A percentile compares a stretch with the other conserved stretches of the same genome.
phyloP scores from a whole-genome alignment of 495 filamentous ascomycete species.

The Pyrenula aspistea region DNA sequence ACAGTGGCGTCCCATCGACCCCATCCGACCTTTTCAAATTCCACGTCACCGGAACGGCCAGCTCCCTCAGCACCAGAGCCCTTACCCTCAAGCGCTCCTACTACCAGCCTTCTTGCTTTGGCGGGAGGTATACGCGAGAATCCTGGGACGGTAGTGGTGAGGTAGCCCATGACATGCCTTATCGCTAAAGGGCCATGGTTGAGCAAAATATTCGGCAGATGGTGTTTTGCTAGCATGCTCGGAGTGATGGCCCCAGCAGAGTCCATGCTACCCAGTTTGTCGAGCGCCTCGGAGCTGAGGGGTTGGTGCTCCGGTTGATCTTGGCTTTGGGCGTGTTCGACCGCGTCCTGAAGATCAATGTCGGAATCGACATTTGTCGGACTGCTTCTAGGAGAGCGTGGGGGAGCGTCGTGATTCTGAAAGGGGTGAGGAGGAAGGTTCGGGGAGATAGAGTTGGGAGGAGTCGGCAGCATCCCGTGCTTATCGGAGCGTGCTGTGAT shows the following conservation, averaged over 20 bases:
- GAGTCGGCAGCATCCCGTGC: conserved; percentile 64
- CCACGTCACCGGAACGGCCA: conserved; percentile 57
- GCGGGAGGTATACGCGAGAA: conserved; percentile 85
- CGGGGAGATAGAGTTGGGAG: conserved; percentile 93
- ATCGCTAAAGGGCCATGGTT: conserved; percentile 85
- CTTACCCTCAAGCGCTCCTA: conserved; percentile 69
- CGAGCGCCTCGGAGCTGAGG: conserved; percentile 19
- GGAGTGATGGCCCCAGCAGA: conserved; percentile 74
- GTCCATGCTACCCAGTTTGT: conserved; percentile 44
- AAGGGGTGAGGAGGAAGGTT: conserved; percentile 72
- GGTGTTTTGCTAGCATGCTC: conserved; percentile 75
- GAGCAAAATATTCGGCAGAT: conserved; percentile 84
- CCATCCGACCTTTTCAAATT: conserved; percentile 96
- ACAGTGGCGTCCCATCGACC: conserved; percentile 84
- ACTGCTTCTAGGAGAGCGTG: conserved; percentile 40
- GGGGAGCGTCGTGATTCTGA: conserved; percentile 22
- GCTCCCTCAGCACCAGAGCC: conserved; percentile 53
- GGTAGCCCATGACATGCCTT: conserved; percentile 84
- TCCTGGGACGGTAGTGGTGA: conserved; percentile 85
- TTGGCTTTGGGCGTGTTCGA: conserved; percentile 35
- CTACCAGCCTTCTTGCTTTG: conserved; percentile 81
- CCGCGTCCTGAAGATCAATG: conserved; percentile 67
- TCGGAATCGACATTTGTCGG: conserved; percentile 74
- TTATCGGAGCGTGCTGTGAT: conserved; percentile 43
- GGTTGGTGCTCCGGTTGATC: conserved; percentile 22